phyloP scores from a whole-genome alignment of 1,139 yeast species.

The Nematodospora anomalae region DNA sequence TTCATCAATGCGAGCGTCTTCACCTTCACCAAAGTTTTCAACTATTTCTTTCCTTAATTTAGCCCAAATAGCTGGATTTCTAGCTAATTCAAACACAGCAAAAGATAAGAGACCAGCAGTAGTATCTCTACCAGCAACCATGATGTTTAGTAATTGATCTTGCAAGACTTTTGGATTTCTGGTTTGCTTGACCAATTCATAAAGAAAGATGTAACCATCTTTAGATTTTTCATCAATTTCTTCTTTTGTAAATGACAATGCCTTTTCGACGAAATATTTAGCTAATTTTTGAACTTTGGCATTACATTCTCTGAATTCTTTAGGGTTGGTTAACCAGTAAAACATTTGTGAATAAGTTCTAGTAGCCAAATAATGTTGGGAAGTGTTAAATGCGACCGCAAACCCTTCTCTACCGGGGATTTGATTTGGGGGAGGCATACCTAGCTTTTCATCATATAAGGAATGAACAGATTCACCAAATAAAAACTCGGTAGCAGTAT shows the following conservation, averaged over 20 bases:
- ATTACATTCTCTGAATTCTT: constrained; percentile 31
- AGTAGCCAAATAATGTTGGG: constrained; percentile 29
- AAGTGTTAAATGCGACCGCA: constrained; percentile 30
- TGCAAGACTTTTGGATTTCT: constrained; percentile 43
- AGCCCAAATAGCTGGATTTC: constrained; percentile 37
- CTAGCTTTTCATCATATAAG: constrained; percentile 33
- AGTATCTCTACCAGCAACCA: constrained; percentile 50
- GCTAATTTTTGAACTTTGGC: constrained; percentile 37
- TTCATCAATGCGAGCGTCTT: constrained; percentile 22
- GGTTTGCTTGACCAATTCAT: constrained; percentile 48
- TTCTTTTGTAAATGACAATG: constrained; percentile 28
- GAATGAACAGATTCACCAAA: constrained; percentile 55
- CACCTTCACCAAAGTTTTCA: constrained; percentile 36
- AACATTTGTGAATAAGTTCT: constrained; percentile 29
- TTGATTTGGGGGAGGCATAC: constrained; percentile 18
- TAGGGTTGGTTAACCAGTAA: constrained; percentile 29
- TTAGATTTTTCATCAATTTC: constrained; percentile 39
- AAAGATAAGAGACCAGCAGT: constrained; percentile 50
- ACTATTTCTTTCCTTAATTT: constrained; percentile 36
- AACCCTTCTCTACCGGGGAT: constrained; percentile 22
- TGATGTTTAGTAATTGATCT: constrained; percentile 47
- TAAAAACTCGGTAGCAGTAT: constrained; percentile 58
- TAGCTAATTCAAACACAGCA: constrained; percentile 40
- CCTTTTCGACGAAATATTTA: constrained; percentile 32
- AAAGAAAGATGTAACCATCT: constrained; percentile 45